Conservation (phyloP, 129 eudicot species). For the Cynara cardunculus region DNA sequence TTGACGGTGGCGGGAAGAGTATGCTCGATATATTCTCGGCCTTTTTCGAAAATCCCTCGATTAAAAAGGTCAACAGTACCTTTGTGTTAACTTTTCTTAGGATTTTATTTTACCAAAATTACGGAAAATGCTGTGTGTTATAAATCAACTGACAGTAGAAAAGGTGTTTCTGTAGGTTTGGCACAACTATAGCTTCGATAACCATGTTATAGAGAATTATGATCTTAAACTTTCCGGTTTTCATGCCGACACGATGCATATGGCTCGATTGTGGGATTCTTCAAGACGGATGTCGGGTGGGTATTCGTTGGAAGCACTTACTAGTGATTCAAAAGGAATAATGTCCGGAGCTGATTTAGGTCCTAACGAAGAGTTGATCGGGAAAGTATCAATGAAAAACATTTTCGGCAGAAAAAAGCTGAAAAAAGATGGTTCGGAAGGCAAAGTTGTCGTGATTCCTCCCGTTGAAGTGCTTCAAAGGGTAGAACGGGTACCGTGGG, state of each 20-base stretch:
- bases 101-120: neutral
- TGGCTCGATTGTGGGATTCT: slow-evolving; percentile 98
- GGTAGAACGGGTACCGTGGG: slow-evolving; percentile 65
- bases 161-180: slow-evolving; percentile 63
- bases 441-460: slow-evolving; percentile 65
- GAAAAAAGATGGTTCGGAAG: slow-evolving; percentile 80
- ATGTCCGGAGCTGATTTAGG: slow-evolving; percentile 59
- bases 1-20: slow-evolving; percentile 75
- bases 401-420: slow-evolving; percentile 75
- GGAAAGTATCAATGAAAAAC: slow-evolving; percentile 87
- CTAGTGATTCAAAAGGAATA: slow-evolving; percentile 50
- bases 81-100: neutral
- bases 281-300: slow-evolving; percentile 81
- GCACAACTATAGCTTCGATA: slow-evolving; percentile 98
- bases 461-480: slow-evolving; percentile 88
- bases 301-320: slow-evolving; percentile 90
- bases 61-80: slow-evolving; percentile 54
- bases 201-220: slow-evolving; percentile 78
- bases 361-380: slow-evolving; percentile 60
- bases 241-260: slow-evolving; percentile 99
- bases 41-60: slow-evolving; percentile 79
- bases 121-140: neutral
- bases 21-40: slow-evolving; percentile 68
- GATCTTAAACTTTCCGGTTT: slow-evolving; percentile 81
- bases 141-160: neutral